phyloP scores from a whole-genome alignment of 768 basidiomycete genomes.

The Rhodosporidiobolus sp. region DNA sequence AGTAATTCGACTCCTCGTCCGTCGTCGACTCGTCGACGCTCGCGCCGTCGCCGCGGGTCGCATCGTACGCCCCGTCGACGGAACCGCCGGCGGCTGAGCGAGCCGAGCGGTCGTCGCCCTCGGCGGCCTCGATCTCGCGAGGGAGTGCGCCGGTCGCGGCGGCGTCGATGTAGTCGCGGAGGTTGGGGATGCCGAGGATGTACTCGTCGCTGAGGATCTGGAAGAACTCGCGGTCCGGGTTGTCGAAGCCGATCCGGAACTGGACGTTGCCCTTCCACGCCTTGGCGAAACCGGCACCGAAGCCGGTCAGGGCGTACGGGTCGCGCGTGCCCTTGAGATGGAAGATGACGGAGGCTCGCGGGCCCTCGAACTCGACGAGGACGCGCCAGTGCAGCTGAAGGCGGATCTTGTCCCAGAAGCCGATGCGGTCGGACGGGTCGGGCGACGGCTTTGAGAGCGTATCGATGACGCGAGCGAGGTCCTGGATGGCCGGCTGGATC shows the following conservation, averaged over 20 bases:
- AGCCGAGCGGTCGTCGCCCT: constrained; percentile 25
- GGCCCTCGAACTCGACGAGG: constrained; percentile 59
- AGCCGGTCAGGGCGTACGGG: constrained; percentile 66
- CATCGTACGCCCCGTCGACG: not conserved
- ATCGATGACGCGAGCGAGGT: constrained; percentile 77
- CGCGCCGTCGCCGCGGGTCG: not conserved
- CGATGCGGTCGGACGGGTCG: constrained; percentile 76
- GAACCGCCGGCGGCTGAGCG: not conserved
- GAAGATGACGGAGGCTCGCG: constrained; percentile 62
- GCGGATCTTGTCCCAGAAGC: constrained; percentile 95
- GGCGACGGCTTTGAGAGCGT: constrained; percentile 70
- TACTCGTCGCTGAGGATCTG: constrained; percentile 78
- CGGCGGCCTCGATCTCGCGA: not conserved
- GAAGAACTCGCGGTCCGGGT: constrained; percentile 70
- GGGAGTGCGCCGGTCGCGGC: constrained; percentile 45
- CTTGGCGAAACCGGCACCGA: constrained; percentile 81
- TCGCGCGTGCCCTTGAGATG: constrained; percentile 87
- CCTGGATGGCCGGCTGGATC: constrained; percentile 78
- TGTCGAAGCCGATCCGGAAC: constrained; percentile 66
- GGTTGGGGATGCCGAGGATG: constrained; percentile 72
- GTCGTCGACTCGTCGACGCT: constrained; percentile 13
- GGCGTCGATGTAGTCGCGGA: constrained; percentile 45
- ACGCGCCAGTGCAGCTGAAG: constrained; percentile 80
- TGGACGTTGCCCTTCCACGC: constrained; percentile 75
- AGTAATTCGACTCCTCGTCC: constrained; percentile 41